A percentile compares a stretch with the other conserved stretches of the same genome.
These are phyloP conservation scores for Colletotrichum spaethianum DNA, from an alignment of 2,329 filamentous ascomycete species.

Conservation along the genomic window DNA sequence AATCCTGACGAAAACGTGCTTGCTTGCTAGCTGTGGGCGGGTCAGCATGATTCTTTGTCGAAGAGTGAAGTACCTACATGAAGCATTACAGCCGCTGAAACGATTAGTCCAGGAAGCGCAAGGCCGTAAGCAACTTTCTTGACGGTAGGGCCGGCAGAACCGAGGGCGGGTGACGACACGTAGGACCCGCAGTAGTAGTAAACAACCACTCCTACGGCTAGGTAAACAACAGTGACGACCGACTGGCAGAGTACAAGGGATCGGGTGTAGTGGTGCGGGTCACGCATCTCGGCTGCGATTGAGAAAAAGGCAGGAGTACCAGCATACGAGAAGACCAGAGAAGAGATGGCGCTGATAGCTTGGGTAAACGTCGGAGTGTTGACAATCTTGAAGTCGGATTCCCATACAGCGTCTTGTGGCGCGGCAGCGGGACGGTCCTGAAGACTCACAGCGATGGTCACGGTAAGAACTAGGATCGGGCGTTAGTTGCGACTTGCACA, in stretches of 20 bases:
- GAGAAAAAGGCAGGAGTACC: conserved; percentile 54
- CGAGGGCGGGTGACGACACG: conserved; percentile 62
- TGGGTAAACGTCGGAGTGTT: conserved; percentile 49
- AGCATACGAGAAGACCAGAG: conserved; percentile 55
- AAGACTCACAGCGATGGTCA: conserved; percentile 49
- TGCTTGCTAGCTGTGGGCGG: conserved; percentile 41
- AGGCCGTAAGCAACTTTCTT: conserved; percentile 62
- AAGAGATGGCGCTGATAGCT: conserved; percentile 49
- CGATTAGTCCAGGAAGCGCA: conserved; percentile 49
- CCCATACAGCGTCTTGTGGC: conserved; percentile 42
- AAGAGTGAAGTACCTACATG: conserved; percentile 43
- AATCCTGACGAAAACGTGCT: conserved; percentile 50
- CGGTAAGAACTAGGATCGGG: conserved; percentile 42
- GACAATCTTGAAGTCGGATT: conserved; percentile 48
- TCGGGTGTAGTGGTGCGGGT: conserved; percentile 48
- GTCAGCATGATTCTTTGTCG: not conserved
- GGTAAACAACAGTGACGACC: conserved; percentile 51
- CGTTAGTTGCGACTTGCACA: conserved; percentile 11
- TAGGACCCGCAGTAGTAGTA: conserved; percentile 62
- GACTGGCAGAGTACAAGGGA: conserved; percentile 47
- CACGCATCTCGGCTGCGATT: conserved; percentile 52
- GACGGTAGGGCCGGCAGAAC: conserved; percentile 56
- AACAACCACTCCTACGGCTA: conserved; percentile 54
- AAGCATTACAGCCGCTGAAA: conserved; percentile 45
- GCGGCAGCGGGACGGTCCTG: conserved; percentile 48